Evolutionary conservation across 2,329 filamentous ascomycete genomes (phyloP), one percentile per base, ranked within the genome.

Genomic region (Geosmithia putterillii): DNA sequence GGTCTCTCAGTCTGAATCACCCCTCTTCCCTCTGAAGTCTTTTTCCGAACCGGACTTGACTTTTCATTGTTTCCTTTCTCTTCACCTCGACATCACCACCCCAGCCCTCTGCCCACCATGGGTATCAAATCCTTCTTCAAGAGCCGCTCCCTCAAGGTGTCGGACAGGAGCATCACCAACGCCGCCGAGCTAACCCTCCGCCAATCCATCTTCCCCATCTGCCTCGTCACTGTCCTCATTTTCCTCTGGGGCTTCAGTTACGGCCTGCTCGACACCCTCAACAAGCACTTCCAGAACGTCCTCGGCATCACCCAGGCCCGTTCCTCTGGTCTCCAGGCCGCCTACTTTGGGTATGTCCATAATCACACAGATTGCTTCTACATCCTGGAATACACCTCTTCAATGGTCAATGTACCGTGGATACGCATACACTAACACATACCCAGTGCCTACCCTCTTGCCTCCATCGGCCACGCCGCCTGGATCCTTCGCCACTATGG

Each of bases 141-240:
- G 54, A 57, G 57, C 40, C 63, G 67, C 35, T 67, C 68, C 38
- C 63, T 71, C 48, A 65, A 61, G 48, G 63, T 64, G 47, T 60
- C 62, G 43, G 65, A 70, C 45, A 50, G 59, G 42, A 54, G 57
- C 47, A 56, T 60, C 38, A 71, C 66, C 15, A 62, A 54, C 41
- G 66, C 66, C 1, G 65, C 67, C 8, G 63, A 83, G 57, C 64
- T 86, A 48, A 84, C 79, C 0, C 57, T 85, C 23, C 67, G 77
- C 42, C 70, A 83, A 53, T 86, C 81, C 12, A 67, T 86, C 43
- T 73, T 74, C 50, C 83, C 82, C 3, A 69, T 86, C 39, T 65
- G 66, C 44, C 68, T 87, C 4, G 65, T 67, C 39, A 70, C 67
- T 7, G 55, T 62, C 21, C 57, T 69, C 25, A 69, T 68, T 56